Conservation (phyloP, 2,329 filamentous ascomycete genomes). For the Xylaria sp. region DNA sequence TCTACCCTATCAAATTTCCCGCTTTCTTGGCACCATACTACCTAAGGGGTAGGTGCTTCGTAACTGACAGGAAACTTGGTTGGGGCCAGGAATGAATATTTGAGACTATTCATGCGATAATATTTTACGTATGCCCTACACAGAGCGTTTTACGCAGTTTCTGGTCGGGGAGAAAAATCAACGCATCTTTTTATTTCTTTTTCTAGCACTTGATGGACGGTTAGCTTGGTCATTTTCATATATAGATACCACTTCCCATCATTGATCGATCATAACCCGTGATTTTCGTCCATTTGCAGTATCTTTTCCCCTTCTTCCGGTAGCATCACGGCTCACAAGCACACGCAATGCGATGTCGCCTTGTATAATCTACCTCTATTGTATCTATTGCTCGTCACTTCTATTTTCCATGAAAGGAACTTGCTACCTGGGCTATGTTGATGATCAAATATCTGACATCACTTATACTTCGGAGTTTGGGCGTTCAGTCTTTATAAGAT, state of each 20-base stretch:
- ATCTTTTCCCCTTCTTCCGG: neutral
- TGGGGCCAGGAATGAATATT: neutral
- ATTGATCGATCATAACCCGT: neutral
- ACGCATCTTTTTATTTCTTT: neutral
- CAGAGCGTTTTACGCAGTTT: neutral
- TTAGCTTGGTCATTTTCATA: neutral
- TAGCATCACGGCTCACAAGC: neutral
- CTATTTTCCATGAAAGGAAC: neutral
- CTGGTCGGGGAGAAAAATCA: neutral
- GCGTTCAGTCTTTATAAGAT: neutral
- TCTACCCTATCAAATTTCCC: neutral
- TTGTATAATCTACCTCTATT: neutral
- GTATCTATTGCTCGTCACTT: neutral
- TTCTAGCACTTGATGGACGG: neutral
- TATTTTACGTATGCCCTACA: conserved; percentile 2
- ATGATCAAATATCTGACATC: neutral
- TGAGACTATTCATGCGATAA: neutral
- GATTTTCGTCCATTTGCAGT: neutral
- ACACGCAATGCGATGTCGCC: neutral
- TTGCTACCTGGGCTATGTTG: neutral
- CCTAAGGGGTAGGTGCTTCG: neutral
- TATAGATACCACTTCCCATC: neutral
- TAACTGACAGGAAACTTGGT: neutral
- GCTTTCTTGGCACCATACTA: neutral
- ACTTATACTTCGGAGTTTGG: neutral